Evolutionary conservation across 306 rosid species (phyloP).

Genomic region (Fragaria ananassa): DNA sequence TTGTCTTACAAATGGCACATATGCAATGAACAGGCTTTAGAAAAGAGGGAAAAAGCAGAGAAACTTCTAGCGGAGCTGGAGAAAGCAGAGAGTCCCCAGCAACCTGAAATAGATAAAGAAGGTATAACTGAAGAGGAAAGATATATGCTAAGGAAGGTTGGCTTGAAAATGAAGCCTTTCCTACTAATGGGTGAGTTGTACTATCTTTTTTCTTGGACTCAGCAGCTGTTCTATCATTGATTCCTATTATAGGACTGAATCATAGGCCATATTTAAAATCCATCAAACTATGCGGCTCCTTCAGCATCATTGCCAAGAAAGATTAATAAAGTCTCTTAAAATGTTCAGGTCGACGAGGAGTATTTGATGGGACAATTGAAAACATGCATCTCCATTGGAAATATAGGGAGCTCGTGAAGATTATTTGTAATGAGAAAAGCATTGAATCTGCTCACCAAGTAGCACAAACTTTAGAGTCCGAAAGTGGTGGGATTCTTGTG

Average conservation of each 20-base stretch:
- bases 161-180: conserved; percentile 86
- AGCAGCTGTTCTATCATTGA: not conserved
- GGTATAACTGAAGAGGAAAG: conserved; percentile 82
- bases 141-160: conserved; percentile 85
- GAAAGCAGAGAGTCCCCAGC: conserved; percentile 42
- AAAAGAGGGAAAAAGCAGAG: conserved; percentile 65
- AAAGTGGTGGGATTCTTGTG: conserved; percentile 90
- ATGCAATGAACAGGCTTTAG: conserved; percentile 59
- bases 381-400: conserved; percentile 99
- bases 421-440: conserved; percentile 50
- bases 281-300: conserved; percentile 17
- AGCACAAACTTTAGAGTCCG: conserved; percentile 78
- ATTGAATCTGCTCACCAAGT: conserved; percentile 48
- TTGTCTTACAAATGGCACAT: conserved; percentile 25
- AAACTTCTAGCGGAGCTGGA: conserved; percentile 64
- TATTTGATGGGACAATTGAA: conserved; percentile 91
- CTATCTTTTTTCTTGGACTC: not conserved
- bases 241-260: conserved; percentile 15
- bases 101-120: conserved; percentile 77
- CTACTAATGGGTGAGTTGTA: conserved; percentile 74
- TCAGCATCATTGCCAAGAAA: conserved; percentile 11
- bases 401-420: conserved; percentile 92
- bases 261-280: conserved; percentile 5
- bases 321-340: conserved; percentile 20
- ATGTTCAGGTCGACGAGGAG: conserved; percentile 73